Evolutionary conservation across 345 rosid genomes (phyloP).

Genomic region (Conringia planisiliqua): DNA sequence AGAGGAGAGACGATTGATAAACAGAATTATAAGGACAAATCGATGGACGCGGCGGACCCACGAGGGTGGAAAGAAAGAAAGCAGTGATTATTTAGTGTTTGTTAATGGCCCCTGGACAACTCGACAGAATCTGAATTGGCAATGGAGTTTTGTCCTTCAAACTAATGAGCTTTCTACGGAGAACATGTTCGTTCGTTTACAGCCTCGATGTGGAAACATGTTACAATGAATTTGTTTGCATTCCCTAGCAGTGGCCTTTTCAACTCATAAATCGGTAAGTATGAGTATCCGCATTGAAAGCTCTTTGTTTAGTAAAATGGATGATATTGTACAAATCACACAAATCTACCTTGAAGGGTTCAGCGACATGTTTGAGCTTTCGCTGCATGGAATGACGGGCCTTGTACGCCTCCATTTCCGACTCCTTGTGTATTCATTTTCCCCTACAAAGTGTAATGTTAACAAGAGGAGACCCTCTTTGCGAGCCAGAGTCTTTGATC

Average conservation of each 20-base stretch:
- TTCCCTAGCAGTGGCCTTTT: neutral
- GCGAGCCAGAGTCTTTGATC: neutral
- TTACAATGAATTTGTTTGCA: neutral
- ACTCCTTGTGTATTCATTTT: neutral
- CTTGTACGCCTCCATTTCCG: too few relatives aligned
- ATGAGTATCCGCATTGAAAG: too few relatives aligned
- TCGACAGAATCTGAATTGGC: neutral
- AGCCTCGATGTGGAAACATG: too few relatives aligned
- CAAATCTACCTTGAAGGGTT: too few relatives aligned
- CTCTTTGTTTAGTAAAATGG: too few relatives aligned
- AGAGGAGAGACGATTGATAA: neutral
- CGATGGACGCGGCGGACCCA: constrained; percentile 15
- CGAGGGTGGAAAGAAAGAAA: neutral
- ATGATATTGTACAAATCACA: too few relatives aligned
- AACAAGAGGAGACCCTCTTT: neutral
- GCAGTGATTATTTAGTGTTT: constrained; percentile 6
- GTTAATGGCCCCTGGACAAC: constrained; percentile 4
- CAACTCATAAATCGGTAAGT: too few relatives aligned
- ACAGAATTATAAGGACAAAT: neutral
- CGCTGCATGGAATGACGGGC: neutral
- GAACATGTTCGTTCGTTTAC: neutral
- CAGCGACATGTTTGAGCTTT: neutral
- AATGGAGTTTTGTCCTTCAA: neutral
- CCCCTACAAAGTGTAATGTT: too few relatives aligned
- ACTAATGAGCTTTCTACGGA: neutral